phyloP scores from a whole-genome alignment of 2,329 filamentous ascomycete species.

The Talaromyces islandicus region DNA sequence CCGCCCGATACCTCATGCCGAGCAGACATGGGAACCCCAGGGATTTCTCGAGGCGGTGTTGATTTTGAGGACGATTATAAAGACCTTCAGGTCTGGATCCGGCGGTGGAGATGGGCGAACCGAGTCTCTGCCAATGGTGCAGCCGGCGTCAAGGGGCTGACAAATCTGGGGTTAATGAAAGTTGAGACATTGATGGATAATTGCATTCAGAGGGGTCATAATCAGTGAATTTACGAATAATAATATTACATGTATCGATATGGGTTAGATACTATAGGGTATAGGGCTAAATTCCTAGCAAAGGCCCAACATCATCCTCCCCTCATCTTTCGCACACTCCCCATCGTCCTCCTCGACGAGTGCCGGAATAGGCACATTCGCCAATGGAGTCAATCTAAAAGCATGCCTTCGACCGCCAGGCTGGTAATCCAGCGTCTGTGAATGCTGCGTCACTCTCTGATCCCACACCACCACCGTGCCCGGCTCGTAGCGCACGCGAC shows the following conservation, averaged over 20 bases:
- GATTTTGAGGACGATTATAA: neutral
- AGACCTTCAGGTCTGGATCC: neutral
- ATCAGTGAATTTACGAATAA: neutral
- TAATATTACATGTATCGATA: neutral
- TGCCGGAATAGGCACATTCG: neutral
- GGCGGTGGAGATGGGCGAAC: conserved; percentile 1
- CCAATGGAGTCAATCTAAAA: neutral
- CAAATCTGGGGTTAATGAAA: conserved; percentile 1
- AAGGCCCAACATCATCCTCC: neutral
- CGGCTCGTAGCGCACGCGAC: conserved; percentile 18
- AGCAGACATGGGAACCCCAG: neutral
- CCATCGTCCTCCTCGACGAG: conserved; percentile 1
- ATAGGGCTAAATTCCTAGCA: neutral
- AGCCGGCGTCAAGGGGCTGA: neutral
- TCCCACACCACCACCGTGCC: conserved; percentile 27
- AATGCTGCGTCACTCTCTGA: conserved; percentile 7
- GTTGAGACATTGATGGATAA: conserved; percentile 3
- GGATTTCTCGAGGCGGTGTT: neutral
- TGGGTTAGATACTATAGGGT: too few relatives aligned
- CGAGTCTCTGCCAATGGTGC: neutral
- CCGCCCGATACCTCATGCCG: neutral
- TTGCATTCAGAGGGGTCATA: neutral
- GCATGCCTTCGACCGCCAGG: neutral
- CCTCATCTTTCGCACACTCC: conserved; percentile 1
- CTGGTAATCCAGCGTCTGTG: neutral